phyloP scores from a whole-genome alignment of 176 grass and related monocot genomes.

The Thinopyrum elongatum region DNA sequence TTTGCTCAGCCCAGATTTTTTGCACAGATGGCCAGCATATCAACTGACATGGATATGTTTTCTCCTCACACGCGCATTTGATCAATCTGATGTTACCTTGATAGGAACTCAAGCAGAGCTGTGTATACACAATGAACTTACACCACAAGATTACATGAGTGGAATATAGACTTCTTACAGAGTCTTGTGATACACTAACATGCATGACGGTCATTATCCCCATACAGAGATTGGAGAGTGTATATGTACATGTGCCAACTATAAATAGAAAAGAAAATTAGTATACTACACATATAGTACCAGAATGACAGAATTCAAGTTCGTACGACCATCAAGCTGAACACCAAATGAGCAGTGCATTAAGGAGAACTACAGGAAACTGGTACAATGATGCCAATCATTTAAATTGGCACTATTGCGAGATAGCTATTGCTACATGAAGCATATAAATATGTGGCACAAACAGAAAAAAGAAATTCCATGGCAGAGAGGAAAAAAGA shows the following conservation, averaged over 20 bases:
- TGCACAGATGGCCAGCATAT: constrained; percentile 18
- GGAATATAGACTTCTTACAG: not conserved
- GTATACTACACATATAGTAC: not conserved
- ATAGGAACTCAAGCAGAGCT: too few relatives aligned
- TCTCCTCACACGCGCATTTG: not conserved
- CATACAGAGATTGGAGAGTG: not conserved
- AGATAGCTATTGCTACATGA: not conserved
- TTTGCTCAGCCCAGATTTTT: not conserved
- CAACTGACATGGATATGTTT: not conserved
- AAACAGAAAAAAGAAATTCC: not conserved
- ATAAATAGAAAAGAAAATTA: not conserved
- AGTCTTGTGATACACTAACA: not conserved
- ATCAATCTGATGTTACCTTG: not conserved
- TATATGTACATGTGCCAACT: not conserved
- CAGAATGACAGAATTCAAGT: not conserved
- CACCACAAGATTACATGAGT: not conserved
- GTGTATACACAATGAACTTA: too few relatives aligned
- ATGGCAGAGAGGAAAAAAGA: not conserved
- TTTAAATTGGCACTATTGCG: not conserved
- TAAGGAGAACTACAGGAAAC: not conserved
- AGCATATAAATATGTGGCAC: constrained; percentile 5
- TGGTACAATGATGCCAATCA: not conserved
- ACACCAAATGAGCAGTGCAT: not conserved
- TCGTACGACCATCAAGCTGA: not conserved
- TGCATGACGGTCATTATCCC: not conserved